Conservation (phyloP, 139 green algal species). For the Chlamydomonas sphaeroides region DNA sequence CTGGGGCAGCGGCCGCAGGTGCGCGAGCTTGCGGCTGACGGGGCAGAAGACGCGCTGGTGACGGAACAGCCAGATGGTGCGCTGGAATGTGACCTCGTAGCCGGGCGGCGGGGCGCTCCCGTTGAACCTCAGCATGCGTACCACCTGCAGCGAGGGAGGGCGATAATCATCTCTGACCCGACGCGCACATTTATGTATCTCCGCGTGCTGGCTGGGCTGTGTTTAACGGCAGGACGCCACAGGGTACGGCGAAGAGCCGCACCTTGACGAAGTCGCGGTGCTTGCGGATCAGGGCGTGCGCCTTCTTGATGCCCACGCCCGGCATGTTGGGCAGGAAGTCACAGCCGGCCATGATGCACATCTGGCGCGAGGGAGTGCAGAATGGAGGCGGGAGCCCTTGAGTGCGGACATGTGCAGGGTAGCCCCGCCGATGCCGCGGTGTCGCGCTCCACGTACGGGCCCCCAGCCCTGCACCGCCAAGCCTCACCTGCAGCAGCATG, state of each 20-base stretch:
- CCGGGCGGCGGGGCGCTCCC: slow-evolving; percentile 74
- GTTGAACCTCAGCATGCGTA: slow-evolving; percentile 81
- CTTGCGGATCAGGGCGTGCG: slow-evolving; percentile 80
- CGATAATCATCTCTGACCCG: too few relatives aligned
- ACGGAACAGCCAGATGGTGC: slow-evolving; percentile 91
- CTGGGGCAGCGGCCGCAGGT: slow-evolving; percentile 75
- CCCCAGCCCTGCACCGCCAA: too few relatives aligned
- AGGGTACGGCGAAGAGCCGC: too few relatives aligned
- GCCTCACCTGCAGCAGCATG: slow-evolving; percentile 86
- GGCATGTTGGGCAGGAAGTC: slow-evolving; percentile 91
- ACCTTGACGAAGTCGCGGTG: slow-evolving; percentile 79
- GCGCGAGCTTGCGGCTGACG: slow-evolving; percentile 46
- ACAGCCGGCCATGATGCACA: slow-evolving; percentile 96
- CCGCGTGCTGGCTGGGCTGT: too few relatives aligned
- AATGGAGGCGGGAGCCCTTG: too few relatives aligned
- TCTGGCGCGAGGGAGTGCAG: too few relatives aligned
- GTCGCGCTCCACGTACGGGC: background rate
- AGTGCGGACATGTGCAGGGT: too few relatives aligned
- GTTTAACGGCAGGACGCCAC: background rate
- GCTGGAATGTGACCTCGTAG: slow-evolving; percentile 89
- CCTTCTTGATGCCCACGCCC: slow-evolving; percentile 93
- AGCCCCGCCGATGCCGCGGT: too few relatives aligned
- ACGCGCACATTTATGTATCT: too few relatives aligned
- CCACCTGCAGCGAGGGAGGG: slow-evolving; percentile 69
- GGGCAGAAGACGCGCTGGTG: slow-evolving; percentile 92